These are phyloP conservation scores for Chytridiales sp. DNA, from an alignment of 371 early-diverging fungal species.

Conservation along the genomic window DNA sequence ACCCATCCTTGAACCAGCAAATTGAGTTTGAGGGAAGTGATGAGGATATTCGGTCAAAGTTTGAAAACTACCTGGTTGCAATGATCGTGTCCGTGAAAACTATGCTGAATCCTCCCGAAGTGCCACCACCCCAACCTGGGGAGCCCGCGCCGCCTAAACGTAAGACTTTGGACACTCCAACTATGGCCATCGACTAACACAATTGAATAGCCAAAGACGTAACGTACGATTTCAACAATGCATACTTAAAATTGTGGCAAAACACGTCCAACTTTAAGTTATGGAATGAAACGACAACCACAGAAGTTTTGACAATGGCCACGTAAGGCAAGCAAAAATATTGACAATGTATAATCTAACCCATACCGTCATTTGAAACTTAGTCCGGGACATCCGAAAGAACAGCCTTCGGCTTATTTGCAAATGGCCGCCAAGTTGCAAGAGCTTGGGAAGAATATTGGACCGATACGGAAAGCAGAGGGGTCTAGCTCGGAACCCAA, in stretches of 20 bases:
- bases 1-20: constrained; percentile 53
- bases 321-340: constrained; percentile 23
- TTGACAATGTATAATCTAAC: no score
- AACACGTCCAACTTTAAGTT: constrained; percentile 66
- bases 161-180: constrained; percentile 9
- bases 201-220: constrained; percentile 64
- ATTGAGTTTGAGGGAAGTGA: constrained; percentile 73
- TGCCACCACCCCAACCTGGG: constrained; percentile 24
- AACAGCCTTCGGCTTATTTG: constrained; percentile 71
- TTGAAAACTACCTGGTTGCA: constrained; percentile 72
- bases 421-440: constrained; percentile 50
- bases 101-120: constrained; percentile 35
- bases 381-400: constrained; percentile 53
- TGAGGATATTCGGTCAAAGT: constrained; percentile 72
- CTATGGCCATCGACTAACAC: background rate
- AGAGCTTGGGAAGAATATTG: constrained; percentile 59
- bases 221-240: constrained; percentile 62
- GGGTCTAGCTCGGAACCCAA: constrained; percentile 7
- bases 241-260: constrained; percentile 69
- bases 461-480: constrained; percentile 52
- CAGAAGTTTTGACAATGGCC: constrained; percentile 22
- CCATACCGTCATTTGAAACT: background rate
- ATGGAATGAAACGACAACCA: constrained; percentile 59
- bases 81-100: constrained; percentile 66
- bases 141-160: constrained; percentile 30